Base-by-base conservation (phyloP, 371 early-diverging fungal species). In the Mucor saturninus region DNA sequence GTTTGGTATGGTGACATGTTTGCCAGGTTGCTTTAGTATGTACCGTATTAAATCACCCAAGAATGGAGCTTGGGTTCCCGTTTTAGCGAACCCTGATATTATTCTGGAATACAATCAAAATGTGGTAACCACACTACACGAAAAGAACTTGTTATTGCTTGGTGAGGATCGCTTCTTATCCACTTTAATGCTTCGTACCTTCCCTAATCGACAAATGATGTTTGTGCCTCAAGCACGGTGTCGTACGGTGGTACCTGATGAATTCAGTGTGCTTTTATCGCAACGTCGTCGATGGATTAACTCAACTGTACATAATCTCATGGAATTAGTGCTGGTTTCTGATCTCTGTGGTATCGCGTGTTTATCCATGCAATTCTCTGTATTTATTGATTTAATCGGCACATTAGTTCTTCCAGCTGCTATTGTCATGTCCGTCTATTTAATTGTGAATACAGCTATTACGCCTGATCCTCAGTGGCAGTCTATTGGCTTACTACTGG, bases 101-200 rank as follows among this genome's bases (percentile, higher is more conserved):
- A 88, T 99, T 26, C 79, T 89, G 29, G 88, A 91, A 63, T 99
- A 99, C 86, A 90, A 92, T 38, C 91, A 93, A 60, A 93, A 90
- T 69, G 86, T 92, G 5, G 94, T 95, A n/a, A 90, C 89, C 31
- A 96, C 98, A 0, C 77, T 99, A 11, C 99, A 99, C 70, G 89
- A 95, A 71, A 97, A 99, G 82, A 98, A 98, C 72, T 75, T 98
- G 52, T 73, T 97, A 21, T 76, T 96, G 35, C 85, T 99, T 2
- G 99, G 99, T 59, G 99, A 99, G 76, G 99, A 95, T 80, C 90
- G 96, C 15, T 99, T 91, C 81, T 71, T 99, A 66, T 94, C 97
- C 0, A 98, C 98, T 0, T 77, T 99, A 7, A 95, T 99, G 90
- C 77, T 97, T 45, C 87, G 95, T 48, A 93, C 92, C 1, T 98